Conservation (phyloP, 345 rosid genomes). For the Luvunga scandens region DNA sequence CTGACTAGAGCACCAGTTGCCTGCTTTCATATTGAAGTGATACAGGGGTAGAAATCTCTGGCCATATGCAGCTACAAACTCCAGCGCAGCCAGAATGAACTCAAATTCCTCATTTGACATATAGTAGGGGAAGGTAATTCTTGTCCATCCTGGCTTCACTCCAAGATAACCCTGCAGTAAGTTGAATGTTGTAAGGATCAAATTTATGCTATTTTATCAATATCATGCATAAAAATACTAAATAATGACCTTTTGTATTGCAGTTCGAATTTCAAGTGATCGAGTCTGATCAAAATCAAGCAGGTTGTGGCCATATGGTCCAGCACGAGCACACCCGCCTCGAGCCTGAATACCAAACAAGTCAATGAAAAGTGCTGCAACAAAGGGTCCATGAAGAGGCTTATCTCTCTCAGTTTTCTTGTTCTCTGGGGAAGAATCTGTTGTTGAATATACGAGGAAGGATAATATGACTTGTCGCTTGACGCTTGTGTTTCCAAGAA, state of each 20-base stretch:
- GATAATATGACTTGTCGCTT: conserved; percentile 47
- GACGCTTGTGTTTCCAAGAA: conserved; percentile 42
- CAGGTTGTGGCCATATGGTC: conserved; percentile 57
- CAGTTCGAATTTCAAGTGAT: conserved; percentile 34
- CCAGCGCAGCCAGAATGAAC: conserved; percentile 46
- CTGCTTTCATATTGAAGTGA: conserved; percentile 35
- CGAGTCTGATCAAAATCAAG: conserved; percentile 26
- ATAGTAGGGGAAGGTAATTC: conserved; percentile 69
- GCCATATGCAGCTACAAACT: conserved; percentile 50
- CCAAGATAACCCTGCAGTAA: conserved; percentile 44
- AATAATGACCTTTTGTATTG: conserved; percentile 34
- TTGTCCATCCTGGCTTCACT: conserved; percentile 33
- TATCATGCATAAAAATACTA: background rate
- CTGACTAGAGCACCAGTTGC: conserved; percentile 42
- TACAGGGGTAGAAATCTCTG: conserved; percentile 51
- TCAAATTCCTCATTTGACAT: conserved; percentile 50
- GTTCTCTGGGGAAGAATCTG: conserved; percentile 5
- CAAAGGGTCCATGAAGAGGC: conserved; percentile 56
- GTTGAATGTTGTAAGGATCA: background rate
- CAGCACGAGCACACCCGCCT: conserved; percentile 37
- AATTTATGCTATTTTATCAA: background rate
- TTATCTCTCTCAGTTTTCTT: conserved; percentile 22
- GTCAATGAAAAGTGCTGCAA: conserved; percentile 51
- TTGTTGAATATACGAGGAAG: conserved; percentile 45
- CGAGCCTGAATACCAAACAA: conserved; percentile 59